These are phyloP conservation scores for Lachancea waltii DNA, from an alignment of 805 yeast genomes.

Conservation along the genomic window DNA sequence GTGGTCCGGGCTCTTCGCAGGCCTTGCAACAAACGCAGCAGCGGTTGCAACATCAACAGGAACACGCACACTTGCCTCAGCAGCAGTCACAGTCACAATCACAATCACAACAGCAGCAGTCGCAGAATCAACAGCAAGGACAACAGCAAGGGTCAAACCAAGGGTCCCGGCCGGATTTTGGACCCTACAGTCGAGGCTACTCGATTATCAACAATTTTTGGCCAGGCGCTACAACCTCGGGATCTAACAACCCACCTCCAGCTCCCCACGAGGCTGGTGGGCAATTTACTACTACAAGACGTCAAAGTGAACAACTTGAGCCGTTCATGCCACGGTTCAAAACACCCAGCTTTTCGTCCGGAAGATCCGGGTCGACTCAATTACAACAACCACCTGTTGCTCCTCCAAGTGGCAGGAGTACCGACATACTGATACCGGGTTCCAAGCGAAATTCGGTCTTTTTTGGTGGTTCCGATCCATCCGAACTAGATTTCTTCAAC, in stretches of 20 bases:
- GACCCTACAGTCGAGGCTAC: constrained; percentile 27
- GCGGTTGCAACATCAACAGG: constrained; percentile 1
- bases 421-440: constrained; percentile 14
- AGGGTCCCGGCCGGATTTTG: constrained; percentile 12
- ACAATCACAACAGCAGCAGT: constrained; percentile 1
- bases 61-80: neutral
- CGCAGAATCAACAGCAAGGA: neutral
- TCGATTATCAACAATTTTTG: constrained; percentile 28
- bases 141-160: neutral
- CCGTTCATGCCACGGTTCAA: constrained; percentile 38
- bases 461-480: constrained; percentile 19
- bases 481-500: constrained; percentile 22
- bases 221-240: constrained; percentile 10
- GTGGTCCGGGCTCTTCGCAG: constrained; percentile 2
- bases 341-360: constrained; percentile 18
- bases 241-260: neutral
- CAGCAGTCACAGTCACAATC: constrained; percentile 2
- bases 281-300: constrained; percentile 25
- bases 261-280: constrained; percentile 10
- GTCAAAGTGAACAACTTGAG: constrained; percentile 47
- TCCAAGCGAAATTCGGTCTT: constrained; percentile 27
- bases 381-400: constrained; percentile 6
- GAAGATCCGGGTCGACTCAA: constrained; percentile 8
- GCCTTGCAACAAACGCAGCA: constrained; percentile 7
- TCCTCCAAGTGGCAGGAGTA: constrained; percentile 2